Evolutionary conservation across 768 basidiomycete genomes (phyloP).

Genomic region (Tulasnella sp.): DNA sequence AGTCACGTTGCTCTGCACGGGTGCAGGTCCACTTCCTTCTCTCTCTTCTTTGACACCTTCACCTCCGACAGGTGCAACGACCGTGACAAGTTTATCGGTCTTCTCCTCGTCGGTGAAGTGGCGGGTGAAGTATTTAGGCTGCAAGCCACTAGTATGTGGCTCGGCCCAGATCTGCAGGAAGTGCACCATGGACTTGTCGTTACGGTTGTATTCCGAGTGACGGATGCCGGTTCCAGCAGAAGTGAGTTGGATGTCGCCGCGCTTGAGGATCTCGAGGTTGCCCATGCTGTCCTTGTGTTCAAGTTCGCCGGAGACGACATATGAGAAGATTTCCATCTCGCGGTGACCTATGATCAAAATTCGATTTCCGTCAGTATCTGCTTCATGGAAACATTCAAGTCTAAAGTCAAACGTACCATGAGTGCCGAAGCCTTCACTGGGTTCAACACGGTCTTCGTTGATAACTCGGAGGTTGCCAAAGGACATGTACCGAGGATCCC

Average conservation of each 20-base stretch:
- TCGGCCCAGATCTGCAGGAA: constrained; percentile 70
- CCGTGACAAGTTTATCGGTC: constrained; percentile 59
- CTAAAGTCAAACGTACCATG: constrained; percentile 44
- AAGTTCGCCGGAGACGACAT: constrained; percentile 71
- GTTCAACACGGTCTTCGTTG: constrained; percentile 86
- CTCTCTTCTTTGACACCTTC: constrained; percentile 58
- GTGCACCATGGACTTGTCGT: constrained; percentile 44
- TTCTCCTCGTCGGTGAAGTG: constrained; percentile 83
- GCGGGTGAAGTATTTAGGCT: constrained; percentile 80
- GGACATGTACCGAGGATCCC: constrained; percentile 51
- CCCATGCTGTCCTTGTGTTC: constrained; percentile 78
- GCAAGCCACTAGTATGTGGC: constrained; percentile 49
- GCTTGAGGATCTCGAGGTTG: constrained; percentile 81
- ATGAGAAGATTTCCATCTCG: constrained; percentile 90
- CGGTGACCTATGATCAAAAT: constrained; percentile 48
- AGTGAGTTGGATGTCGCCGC: constrained; percentile 88
- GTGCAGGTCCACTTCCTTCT: constrained; percentile 74
- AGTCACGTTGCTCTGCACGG: constrained; percentile 64
- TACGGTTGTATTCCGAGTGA: constrained; percentile 65
- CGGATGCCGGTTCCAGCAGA: constrained; percentile 88
- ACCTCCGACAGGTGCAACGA: constrained; percentile 71
- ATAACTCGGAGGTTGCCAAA: constrained; percentile 82
- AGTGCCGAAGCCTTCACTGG: constrained; percentile 76
- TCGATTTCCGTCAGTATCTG: background rate
- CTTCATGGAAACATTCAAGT: background rate